phyloP scores from a whole-genome alignment of 805 yeast species.

The Myxozyma udenii region DNA sequence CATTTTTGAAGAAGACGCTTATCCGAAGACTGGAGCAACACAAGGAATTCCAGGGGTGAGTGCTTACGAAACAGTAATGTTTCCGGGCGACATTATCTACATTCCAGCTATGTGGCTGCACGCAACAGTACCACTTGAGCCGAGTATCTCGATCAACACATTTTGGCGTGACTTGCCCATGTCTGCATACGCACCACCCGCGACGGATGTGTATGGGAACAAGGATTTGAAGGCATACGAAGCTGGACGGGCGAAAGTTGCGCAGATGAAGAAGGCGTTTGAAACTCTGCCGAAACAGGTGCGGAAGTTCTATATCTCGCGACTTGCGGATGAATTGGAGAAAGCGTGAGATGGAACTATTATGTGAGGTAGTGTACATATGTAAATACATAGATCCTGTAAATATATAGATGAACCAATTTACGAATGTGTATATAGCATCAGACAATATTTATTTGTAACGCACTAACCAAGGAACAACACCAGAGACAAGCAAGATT shows the following conservation, averaged over 20 bases:
- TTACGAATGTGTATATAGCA: no score
- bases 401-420: no score
- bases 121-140: constrained; percentile 37
- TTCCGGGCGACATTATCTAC: constrained; percentile 41
- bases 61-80: constrained; percentile 37
- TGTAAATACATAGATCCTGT: no score
- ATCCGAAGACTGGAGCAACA: not conserved
- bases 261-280: constrained; percentile 32
- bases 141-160: constrained; percentile 39
- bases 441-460: not conserved
- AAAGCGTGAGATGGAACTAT: not conserved
- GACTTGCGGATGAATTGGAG: constrained; percentile 38
- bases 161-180: constrained; percentile 40
- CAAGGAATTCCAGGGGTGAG: constrained; percentile 24
- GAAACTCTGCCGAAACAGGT: constrained; percentile 34
- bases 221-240: constrained; percentile 40
- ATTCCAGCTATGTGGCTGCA: constrained; percentile 44
- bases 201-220: constrained; percentile 40
- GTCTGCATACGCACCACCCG: constrained; percentile 31
- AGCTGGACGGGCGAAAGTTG: constrained; percentile 34
- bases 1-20: constrained; percentile 32
- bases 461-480: no score
- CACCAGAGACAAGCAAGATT: constrained; percentile 11
- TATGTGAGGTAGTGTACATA: no score
- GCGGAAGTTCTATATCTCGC: constrained; percentile 34